Evolutionary conservation across 352 stramenopile genomes (phyloP), one percentile per base, ranked within the genome.

Genomic region (Sclerospora graminicola): DNA sequence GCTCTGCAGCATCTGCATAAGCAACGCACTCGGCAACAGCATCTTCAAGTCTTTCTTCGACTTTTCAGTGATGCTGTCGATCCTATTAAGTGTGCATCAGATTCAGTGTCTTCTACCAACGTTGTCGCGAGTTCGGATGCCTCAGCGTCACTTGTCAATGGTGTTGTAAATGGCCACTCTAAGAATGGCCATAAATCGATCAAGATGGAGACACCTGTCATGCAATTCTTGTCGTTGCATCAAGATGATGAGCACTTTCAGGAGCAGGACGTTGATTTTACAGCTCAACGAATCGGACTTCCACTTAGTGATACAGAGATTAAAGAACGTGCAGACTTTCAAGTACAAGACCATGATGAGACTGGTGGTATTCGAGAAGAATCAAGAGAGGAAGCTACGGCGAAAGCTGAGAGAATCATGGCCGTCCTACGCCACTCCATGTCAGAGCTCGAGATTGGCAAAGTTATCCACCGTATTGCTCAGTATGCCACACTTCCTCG

Each of bases 391-490:
- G 66, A 77, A 19, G 77, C 81, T 1, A 84, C 69, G 0, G 57
- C 53, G 20, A 89, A 86, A 51, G 78, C 81, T 16, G 81, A 92
- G 62, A 59, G 65, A 29, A 82, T 92, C 30, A 66, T 92, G 39
- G 74, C 75, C 4, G 63, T 89, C 32, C 39, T 92, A 29, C 77
- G 81, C 8, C 74, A 89, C 52, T 86, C 77, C 46, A 85, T 92
- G 73, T 89, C 70, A 20, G 81, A 92, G 38, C 57, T 88, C 8
- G 69, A 85, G 51, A 88, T 89, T 20, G 74, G 80, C 48, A 80
- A 82, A 43, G 70, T 92, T 5, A 76, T 89, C 33, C 77, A 89
- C 31, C 78, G 80, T 35, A 69, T 89, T 37, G 77, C 73, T 15
- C 74, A 89, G 45, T 89, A 86, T 48, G 73, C 81, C 3, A 86